Evolutionary conservation across 768 basidiomycete species (phyloP).

Genomic region (Rhodotorula sphaerocarpa): DNA sequence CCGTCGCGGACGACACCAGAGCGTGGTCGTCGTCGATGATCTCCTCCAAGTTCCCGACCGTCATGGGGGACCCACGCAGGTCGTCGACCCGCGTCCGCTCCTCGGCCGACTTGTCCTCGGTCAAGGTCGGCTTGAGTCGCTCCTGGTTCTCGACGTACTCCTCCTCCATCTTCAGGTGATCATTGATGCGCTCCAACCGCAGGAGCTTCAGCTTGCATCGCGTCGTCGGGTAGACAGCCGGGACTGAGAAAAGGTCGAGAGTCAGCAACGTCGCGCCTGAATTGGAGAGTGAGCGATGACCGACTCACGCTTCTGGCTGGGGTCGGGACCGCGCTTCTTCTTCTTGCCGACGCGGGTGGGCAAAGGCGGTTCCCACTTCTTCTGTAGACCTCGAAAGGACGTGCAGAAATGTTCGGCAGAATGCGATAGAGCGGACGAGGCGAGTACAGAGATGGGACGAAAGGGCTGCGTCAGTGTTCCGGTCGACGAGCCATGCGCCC

Average conservation of each 20-base stretch:
- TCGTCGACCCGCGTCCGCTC: slow-evolving; percentile 93
- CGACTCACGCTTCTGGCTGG: slow-evolving; percentile 58
- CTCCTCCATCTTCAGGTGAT: slow-evolving; percentile 88
- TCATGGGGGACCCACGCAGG: slow-evolving; percentile 89
- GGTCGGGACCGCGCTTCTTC: slow-evolving; percentile 81
- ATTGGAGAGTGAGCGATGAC: background rate
- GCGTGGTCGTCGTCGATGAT: slow-evolving; percentile 95
- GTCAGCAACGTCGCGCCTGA: background rate
- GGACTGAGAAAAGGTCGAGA: slow-evolving; percentile 48
- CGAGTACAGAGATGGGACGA: background rate
- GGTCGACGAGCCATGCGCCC: too few species aligned
- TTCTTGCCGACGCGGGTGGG: slow-evolving; percentile 96
- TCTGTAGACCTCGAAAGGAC: slow-evolving; percentile 46
- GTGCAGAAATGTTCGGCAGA: too few species aligned
- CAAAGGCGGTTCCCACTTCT: slow-evolving; percentile 98
- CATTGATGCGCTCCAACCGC: slow-evolving; percentile 96
- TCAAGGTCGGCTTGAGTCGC: slow-evolving; percentile 73
- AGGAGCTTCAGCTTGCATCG: slow-evolving; percentile 89
- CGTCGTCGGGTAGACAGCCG: slow-evolving; percentile 84
- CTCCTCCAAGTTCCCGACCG: slow-evolving; percentile 96
- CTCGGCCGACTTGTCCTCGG: slow-evolving; percentile 87
- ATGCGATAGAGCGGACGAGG: background rate
- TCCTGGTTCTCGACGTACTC: slow-evolving; percentile 91
- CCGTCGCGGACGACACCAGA: slow-evolving; percentile 89
- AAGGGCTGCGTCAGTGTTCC: slow-evolving; percentile 27